These are phyloP conservation scores for Corylus americana DNA, from an alignment of 306 rosid genomes.

Conservation along the genomic window DNA sequence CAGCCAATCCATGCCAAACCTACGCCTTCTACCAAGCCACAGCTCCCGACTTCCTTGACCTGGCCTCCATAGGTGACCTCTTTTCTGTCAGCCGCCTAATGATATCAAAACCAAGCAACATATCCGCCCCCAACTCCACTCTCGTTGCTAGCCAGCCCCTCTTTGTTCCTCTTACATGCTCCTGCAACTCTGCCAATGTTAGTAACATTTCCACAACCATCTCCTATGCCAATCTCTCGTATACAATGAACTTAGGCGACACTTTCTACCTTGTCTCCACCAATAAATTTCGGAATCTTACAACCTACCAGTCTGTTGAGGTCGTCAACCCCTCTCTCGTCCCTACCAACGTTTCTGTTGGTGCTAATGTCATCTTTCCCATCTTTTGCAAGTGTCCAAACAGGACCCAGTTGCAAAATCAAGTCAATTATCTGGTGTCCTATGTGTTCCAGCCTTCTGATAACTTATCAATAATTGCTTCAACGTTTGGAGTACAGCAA, in stretches of 20 bases:
- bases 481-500: constrained; percentile 36
- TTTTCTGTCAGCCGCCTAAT: constrained; percentile 64
- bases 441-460: constrained; percentile 78
- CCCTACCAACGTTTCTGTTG: constrained; percentile 43
- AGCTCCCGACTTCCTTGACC: constrained; percentile 61
- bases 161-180: constrained; percentile 68
- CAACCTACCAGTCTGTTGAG: constrained; percentile 68
- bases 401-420: constrained; percentile 27
- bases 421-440: constrained; percentile 45
- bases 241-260: constrained; percentile 46
- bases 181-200: constrained; percentile 46
- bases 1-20: constrained; percentile 53
- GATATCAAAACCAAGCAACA: constrained; percentile 64
- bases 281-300: constrained; percentile 48
- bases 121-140: constrained; percentile 52
- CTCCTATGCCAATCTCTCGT: constrained; percentile 75
- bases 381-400: constrained; percentile 82
- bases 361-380: constrained; percentile 53
- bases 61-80: constrained; percentile 80
- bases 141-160: constrained; percentile 55
- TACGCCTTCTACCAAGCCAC: constrained; percentile 67
- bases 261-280: constrained; percentile 61
- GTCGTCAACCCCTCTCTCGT: constrained; percentile 62
- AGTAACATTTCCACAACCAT: constrained; percentile 39
- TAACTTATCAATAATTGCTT: constrained; percentile 53